Percentiles rank a stretch among this genome's conserved stretches.
Evolutionary conservation across 1,139 yeast species (phyloP).

Genomic region (Magnusiomyces clavatus): DNA sequence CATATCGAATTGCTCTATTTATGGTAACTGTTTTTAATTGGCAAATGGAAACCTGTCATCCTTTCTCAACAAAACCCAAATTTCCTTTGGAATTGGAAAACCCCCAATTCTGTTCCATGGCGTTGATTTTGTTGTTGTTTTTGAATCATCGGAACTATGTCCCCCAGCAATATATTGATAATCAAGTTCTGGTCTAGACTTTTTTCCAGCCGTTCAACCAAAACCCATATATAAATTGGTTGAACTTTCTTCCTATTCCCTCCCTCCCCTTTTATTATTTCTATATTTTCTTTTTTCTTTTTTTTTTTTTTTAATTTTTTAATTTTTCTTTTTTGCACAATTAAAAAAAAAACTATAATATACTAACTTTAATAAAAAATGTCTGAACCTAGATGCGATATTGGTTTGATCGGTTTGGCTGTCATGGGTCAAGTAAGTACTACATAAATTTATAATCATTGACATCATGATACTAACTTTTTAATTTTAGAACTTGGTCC

Average conservation of each 20-base stretch:
- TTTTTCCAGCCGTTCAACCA: no score
- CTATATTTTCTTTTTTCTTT: not conserved
- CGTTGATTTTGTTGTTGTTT: not conserved
- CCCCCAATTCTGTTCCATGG: no score
- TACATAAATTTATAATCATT: conserved; percentile 13
- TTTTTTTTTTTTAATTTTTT: not conserved
- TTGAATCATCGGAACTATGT: not conserved
- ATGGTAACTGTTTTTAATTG: not conserved
- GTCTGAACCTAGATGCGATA: conserved; percentile 41
- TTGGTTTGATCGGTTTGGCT: conserved; percentile 99
- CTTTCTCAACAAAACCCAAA: no score
- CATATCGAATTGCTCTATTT: not conserved
- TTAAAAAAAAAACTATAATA: no score
- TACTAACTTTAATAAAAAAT: conserved; percentile 7
- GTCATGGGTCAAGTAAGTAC: conserved; percentile 79
- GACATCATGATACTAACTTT: not conserved
- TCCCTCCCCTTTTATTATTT: no score
- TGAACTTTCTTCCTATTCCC: not conserved
- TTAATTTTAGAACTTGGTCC: conserved; percentile 57
- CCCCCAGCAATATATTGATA: no score
- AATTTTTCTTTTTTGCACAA: not conserved
- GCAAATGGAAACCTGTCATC: not conserved
- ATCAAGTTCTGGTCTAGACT: no score
- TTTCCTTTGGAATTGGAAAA: no score
- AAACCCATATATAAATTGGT: not conserved